These are phyloP conservation scores for Cucurbita moschata DNA, from an alignment of 306 rosid species.

Conservation along the genomic window DNA sequence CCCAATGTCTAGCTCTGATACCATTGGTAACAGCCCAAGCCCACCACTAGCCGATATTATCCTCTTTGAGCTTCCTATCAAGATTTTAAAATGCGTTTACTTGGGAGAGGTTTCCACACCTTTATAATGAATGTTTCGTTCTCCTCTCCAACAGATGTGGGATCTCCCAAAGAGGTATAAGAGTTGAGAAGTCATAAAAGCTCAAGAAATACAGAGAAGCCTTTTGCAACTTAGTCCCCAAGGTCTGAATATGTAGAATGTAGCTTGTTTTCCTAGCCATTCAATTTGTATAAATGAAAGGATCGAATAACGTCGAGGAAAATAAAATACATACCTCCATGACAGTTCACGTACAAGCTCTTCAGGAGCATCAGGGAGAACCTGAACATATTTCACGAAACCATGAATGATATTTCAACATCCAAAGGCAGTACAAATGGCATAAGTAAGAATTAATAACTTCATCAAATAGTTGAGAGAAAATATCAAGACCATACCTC, in stretches of 20 bases:
- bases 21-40: no score
- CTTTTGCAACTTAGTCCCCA: background rate
- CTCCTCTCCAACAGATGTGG: no score
- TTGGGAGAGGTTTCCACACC: no score
- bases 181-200: background rate
- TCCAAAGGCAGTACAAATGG: background rate
- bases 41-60: no score
- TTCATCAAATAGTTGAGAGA: background rate
- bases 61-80: no score
- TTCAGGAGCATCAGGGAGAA: conserved; percentile 91
- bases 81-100: no score
- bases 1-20: no score
- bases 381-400: conserved; percentile 29
- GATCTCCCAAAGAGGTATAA: background rate
- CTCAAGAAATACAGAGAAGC: background rate
- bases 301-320: background rate
- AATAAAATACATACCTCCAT: conserved; percentile 59
- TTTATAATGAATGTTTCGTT: no score
- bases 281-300: background rate
- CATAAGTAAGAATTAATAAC: background rate
- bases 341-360: conserved; percentile 87
- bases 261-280: background rate
- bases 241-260: background rate
- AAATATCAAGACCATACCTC: conserved; percentile 34
- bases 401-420: no score